Evolutionary conservation across 495 filamentous ascomycete species (phyloP).

Genomic region (Neurospora sp.): DNA sequence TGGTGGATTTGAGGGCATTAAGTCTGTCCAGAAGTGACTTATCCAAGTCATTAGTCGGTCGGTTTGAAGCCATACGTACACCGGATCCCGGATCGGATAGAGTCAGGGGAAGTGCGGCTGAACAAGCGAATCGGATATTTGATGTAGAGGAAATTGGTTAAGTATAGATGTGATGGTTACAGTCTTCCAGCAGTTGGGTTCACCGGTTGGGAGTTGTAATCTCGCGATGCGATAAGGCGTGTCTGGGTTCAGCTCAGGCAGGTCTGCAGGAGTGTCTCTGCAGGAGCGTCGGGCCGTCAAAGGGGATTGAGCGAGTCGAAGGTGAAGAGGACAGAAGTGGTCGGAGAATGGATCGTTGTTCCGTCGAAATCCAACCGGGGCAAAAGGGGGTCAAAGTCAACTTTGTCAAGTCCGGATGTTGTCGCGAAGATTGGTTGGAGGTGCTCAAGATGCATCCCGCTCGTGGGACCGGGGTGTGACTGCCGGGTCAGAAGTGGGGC

Average conservation of each 20-base stretch:
- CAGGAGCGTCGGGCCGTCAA: not conserved
- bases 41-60: slow-evolving; percentile 34
- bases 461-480: not conserved
- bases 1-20: slow-evolving; percentile 54
- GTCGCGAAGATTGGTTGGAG: not conserved
- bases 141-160: not conserved
- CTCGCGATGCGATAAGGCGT: not conserved
- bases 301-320: not conserved
- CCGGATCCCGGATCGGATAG: not conserved
- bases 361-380: not conserved
- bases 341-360: not conserved
- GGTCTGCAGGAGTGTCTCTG: not conserved
- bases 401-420: not conserved
- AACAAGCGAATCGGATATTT: not conserved
- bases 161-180: not conserved
- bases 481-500: not conserved
- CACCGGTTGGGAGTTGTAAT: not conserved
- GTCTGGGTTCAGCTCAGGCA: not conserved
- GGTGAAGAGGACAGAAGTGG: not conserved
- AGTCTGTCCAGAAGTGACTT: slow-evolving; percentile 78
- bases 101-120: not conserved
- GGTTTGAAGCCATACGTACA: not conserved
- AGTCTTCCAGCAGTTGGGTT: not conserved
- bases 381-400: not conserved
- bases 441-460: not conserved